Evolutionary conservation across 179 eudicot genomes (phyloP), one percentile per base, ranked within the genome.

Genomic region (Beta macrorhiza): DNA sequence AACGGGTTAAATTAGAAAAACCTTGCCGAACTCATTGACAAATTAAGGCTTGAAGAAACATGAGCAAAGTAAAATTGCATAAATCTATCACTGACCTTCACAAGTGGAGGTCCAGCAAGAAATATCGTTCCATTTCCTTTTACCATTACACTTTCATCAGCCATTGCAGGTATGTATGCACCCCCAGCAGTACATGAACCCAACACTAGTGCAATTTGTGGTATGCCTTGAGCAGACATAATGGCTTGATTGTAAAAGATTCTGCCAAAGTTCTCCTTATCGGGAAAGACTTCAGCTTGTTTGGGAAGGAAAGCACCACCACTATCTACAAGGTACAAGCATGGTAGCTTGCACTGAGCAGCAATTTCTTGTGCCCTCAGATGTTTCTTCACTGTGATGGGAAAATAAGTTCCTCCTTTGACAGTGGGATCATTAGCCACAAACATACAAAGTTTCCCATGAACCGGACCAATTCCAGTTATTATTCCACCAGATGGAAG

Each of bases 101-200:
- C 99, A 52, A 96, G 98, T n/a, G 99, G 99, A 81, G 99, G 99
- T 68, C 99, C 98, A 76, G 98, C 99, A 32, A 96, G 97, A 87
- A 96, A 96, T 72, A 96, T 94, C 16, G 97, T 96, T 72, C 98
- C 99, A 83, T 96, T 96, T 86, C 97, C 98, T 88, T 94, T 96
- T 51, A 96, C 99, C 98, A 96, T 96, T 65, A 96, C 98, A 87
- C 98, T 96, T 86, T 96, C 98, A 89, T 96, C 99, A 76, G 99
- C 99, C 98, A 96, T 94, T 63, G 98, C 99, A 82, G 99, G 99
- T 79, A 96, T 96, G 77, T 96, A 96, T 51, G 98, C 98, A 81
- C 99, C 99, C 52, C 99, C 99, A 53, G 98, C 99, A 53, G 99
- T 96, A 78, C 99, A 96, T 71, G 99, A 96, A 76, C 99, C 99